Conservation (phyloP, 805 yeast genomes). For the Saccharomycopsis lassenensis region DNA sequence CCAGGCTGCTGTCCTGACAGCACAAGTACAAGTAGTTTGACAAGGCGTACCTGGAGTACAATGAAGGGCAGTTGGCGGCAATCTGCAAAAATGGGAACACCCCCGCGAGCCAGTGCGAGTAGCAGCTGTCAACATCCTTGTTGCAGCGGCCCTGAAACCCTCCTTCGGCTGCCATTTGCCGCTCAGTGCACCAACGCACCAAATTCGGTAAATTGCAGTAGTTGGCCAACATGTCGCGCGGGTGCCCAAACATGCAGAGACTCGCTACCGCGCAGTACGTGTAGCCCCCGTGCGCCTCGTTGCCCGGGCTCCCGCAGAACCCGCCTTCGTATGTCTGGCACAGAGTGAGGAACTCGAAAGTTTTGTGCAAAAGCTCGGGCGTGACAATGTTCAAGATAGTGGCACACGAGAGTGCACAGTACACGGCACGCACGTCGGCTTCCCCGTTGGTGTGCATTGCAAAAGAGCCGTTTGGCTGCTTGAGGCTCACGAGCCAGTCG, state of each 20-base stretch:
- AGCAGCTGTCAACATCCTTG: constrained; percentile 93
- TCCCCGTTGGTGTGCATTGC: constrained; percentile 72
- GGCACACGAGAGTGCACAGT: constrained; percentile 74
- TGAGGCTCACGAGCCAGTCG: constrained; percentile 54
- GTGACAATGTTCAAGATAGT: constrained; percentile 53
- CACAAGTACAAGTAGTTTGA: constrained; percentile 61
- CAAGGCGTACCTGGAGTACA: constrained; percentile 46
- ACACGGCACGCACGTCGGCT: constrained; percentile 72
- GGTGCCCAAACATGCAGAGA: constrained; percentile 35
- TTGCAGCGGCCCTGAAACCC: constrained; percentile 87
- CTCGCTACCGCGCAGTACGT: constrained; percentile 81
- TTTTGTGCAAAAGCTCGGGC: constrained; percentile 42
- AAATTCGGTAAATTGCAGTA: constrained; percentile 39
- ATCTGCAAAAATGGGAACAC: constrained; percentile 52
- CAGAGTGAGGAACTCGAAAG: constrained; percentile 44
- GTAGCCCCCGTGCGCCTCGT: constrained; percentile 97
- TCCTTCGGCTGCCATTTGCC: constrained; percentile 67
- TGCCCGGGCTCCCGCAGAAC: constrained; percentile 70
- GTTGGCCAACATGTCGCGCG: constrained; percentile 25
- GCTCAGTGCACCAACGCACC: constrained; percentile 53
- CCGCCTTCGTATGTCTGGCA: constrained; percentile 97
- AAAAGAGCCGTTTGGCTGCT: constrained; percentile 66
- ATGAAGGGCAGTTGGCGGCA: constrained; percentile 27
- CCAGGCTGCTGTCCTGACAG: constrained; percentile 50
- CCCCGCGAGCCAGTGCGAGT: constrained; percentile 93